A percentile compares a stretch with the other conserved stretches of the same genome.
Conservation (phyloP, 805 yeast genomes). For the Wickerhamomyces queroliae region DNA sequence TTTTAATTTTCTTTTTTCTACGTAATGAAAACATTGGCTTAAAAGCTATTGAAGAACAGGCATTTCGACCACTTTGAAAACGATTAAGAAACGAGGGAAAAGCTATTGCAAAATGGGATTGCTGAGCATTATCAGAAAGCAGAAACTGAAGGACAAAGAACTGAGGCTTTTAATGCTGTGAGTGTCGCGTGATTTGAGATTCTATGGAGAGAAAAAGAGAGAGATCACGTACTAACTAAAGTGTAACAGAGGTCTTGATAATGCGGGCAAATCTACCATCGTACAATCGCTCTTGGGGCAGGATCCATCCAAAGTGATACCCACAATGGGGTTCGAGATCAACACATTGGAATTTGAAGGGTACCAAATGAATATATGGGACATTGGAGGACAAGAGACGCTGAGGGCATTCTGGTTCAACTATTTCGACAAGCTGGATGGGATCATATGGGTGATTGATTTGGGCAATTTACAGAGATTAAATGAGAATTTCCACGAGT, state of each 20-base stretch:
- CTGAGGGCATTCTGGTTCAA: conserved; percentile 90
- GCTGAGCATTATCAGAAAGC: conserved; percentile 72
- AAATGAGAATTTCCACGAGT: conserved; percentile 58
- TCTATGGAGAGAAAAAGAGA: background rate
- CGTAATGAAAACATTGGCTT: too few species aligned
- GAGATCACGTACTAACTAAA: background rate
- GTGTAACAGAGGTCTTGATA: conserved; percentile 62
- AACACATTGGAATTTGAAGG: conserved; percentile 42
- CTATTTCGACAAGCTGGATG: conserved; percentile 76
- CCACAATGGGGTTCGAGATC: conserved; percentile 89
- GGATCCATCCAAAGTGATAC: conserved; percentile 55
- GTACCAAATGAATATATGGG: conserved; percentile 60
- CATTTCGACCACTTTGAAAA: background rate
- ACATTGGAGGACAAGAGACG: conserved; percentile 85
- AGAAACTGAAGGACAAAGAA: conserved; percentile 74
- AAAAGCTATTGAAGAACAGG: background rate
- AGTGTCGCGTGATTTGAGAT: conserved; percentile 6
- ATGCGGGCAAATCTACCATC: conserved; percentile 87
- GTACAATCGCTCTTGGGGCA: conserved; percentile 50
- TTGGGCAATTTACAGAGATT: conserved; percentile 52
- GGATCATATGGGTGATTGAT: conserved; percentile 84
- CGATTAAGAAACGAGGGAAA: background rate
- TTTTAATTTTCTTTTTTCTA: too few species aligned
- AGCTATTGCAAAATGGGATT: conserved; percentile 69
- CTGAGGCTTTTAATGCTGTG: conserved; percentile 61